Evolutionary conservation across 345 rosid genomes (phyloP), one percentile per base, ranked within the genome.

Genomic region (Brassica nigra): DNA sequence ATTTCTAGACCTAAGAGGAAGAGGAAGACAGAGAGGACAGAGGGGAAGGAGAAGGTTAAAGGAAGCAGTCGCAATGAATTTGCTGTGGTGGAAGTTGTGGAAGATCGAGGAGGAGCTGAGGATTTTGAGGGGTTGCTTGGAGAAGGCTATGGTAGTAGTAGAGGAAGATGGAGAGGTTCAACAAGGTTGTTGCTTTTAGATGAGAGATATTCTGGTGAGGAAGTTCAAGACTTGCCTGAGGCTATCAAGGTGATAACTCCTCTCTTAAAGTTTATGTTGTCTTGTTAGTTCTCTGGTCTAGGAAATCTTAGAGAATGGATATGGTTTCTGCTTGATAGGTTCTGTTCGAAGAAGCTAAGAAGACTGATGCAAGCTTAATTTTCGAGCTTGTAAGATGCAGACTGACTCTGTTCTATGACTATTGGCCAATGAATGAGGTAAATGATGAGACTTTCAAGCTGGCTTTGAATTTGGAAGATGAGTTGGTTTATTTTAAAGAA

Each of bases 371-470:
- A 61, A 20, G 72, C 47, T 86, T 84, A 16, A 70, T 72, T 70
- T 74, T 91, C 30, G 95, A 92, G 87, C 88, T 95, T 8, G 91
- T 91, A 7, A 87, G 82, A 65, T 95, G 97, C 84, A 87, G 84
- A 82, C 85, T 92, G 80, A 95, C 89, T 52, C 69, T 95, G 85
- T 90, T 87, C 76, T 95, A 95, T 87, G 91, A 86, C 62, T 92
- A 92, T 76, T 95, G 97, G 97, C 90, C 82, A 75, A 91, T 89
- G 97, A 87, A 88, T 83, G 97, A 95, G 97, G 99, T 94, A 87
- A 71, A 70, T 44, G 7, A 70, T 57, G 57, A 61, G n/a, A 72
- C 64, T 67, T 66, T 63, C 23, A 30, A 54, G 54, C 39, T 49
- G 47, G 0, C 18, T 79, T 33, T 70, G 3, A 65, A 63, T 70